Evolutionary conservation across 805 yeast genomes (phyloP).

Genomic region (Yarrowia osloensis): DNA sequence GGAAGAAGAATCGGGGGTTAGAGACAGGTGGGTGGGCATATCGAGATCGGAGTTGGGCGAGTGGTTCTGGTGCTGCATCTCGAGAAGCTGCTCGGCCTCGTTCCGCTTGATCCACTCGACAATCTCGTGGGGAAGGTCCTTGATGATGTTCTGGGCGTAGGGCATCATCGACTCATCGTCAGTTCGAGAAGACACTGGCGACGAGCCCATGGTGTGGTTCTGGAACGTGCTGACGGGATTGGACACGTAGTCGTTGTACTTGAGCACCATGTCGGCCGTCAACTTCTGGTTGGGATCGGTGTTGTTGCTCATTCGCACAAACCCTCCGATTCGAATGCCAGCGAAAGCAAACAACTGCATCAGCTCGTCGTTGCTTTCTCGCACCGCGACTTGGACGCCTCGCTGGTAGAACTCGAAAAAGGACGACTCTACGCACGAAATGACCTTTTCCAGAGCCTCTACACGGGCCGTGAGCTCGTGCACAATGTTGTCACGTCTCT

Average conservation of each 20-base stretch:
- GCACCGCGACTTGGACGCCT: constrained; percentile 32
- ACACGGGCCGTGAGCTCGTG: constrained; percentile 31
- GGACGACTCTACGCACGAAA: constrained; percentile 29
- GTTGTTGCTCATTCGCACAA: constrained; percentile 16
- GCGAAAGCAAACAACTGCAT: constrained; percentile 32
- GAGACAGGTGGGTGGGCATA: not conserved
- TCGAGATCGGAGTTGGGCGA: constrained; percentile 21
- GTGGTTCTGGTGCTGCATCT: constrained; percentile 16
- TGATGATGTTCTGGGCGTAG: constrained; percentile 13
- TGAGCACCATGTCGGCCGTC: constrained; percentile 19
- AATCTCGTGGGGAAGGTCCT: constrained; percentile 22
- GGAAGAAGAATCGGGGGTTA: constrained; percentile 1
- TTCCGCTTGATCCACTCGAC: constrained; percentile 24
- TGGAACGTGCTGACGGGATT: constrained; percentile 10
- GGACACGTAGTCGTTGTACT: constrained; percentile 24
- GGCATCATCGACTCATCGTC: constrained; percentile 21
- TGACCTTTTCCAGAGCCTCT: constrained; percentile 20
- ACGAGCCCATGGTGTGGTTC: not conserved
- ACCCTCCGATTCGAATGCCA: constrained; percentile 32
- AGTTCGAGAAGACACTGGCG: not conserved
- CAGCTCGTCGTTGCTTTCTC: constrained; percentile 31
- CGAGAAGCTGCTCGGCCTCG: not conserved
- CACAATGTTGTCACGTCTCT: constrained; percentile 33
- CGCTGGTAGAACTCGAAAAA: constrained; percentile 33
- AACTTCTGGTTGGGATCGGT: constrained; percentile 17